A percentile compares a stretch with the other conserved stretches of the same genome.
Evolutionary conservation across 1,284 basidiomycete species (phyloP).

Genomic region (Ceratobasidium sp.): DNA sequence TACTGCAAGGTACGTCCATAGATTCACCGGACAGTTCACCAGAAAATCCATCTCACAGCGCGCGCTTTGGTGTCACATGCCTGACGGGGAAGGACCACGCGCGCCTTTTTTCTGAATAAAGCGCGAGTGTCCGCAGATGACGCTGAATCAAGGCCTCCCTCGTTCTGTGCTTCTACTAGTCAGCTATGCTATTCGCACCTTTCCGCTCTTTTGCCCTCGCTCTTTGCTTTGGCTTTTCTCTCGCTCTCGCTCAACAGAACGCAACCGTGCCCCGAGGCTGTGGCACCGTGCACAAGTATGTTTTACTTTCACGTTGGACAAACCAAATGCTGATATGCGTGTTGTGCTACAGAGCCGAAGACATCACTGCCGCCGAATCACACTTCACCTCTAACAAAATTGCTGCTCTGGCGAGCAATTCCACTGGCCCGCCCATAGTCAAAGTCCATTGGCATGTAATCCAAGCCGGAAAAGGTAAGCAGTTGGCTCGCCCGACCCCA

Average conservation of each 20-base stretch:
- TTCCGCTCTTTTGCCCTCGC: constrained; percentile 21
- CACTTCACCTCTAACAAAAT: constrained; percentile 14
- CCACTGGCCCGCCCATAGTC: background rate
- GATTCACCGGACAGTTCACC: constrained; percentile 8
- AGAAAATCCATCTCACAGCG: background rate
- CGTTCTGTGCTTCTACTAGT: background rate
- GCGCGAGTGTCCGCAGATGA: too few species aligned
- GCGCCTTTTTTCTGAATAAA: background rate
- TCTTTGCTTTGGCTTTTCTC: constrained; percentile 12
- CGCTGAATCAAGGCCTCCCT: background rate
- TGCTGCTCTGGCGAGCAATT: background rate
- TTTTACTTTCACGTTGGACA: background rate
- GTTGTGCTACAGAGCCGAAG: background rate
- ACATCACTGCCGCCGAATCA: constrained; percentile 4
- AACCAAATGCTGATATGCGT: background rate
- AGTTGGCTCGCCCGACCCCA: background rate
- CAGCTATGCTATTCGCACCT: constrained; percentile 2
- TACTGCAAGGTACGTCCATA: constrained; percentile 21
- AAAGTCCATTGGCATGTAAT: constrained; percentile 32
- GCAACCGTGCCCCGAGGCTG: constrained; percentile 10
- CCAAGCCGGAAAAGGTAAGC: constrained; percentile 5
- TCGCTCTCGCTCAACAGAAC: background rate
- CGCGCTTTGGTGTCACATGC: background rate
- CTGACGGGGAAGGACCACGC: background rate
- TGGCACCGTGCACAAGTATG: constrained; percentile 1